Evolutionary conservation across 495 filamentous ascomycete species (phyloP).

Genomic region (Elasticomyces elasticus): DNA sequence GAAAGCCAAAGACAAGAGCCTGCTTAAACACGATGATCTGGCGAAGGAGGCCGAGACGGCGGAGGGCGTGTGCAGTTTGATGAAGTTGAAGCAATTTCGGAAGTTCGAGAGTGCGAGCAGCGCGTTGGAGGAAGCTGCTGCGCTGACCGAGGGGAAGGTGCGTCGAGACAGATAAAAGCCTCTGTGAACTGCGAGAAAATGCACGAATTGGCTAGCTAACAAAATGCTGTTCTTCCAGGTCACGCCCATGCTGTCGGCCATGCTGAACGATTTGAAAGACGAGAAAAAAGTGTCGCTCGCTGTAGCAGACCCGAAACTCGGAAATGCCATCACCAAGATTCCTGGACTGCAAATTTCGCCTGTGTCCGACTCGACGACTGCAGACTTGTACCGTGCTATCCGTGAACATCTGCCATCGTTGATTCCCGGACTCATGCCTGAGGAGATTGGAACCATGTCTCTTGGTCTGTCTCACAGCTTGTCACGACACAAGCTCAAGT

Average conservation of each 20-base stretch:
- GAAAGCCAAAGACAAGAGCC: slow-evolving; percentile 96
- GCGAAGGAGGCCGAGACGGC: slow-evolving; percentile 62
- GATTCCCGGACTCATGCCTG: slow-evolving; percentile 76
- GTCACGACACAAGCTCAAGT: slow-evolving; percentile 97
- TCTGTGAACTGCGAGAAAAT: too few species aligned
- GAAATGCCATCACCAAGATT: slow-evolving; percentile 84
- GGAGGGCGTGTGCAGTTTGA: slow-evolving; percentile 75
- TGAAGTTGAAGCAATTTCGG: slow-evolving; percentile 92
- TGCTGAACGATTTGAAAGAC: slow-evolving; percentile 86
- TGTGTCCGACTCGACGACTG: slow-evolving; percentile 75
- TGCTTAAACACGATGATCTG: slow-evolving; percentile 76
- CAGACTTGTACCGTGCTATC: slow-evolving; percentile 86
- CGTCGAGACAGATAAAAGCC: neutral
- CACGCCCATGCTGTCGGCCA: slow-evolving; percentile 70
- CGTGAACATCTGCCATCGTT: slow-evolving; percentile 80
- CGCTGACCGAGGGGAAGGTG: slow-evolving; percentile 76
- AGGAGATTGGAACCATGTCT: slow-evolving; percentile 83
- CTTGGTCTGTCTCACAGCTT: slow-evolving; percentile 94
- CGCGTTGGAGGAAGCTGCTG: slow-evolving; percentile 79
- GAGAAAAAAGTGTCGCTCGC: slow-evolving; percentile 95
- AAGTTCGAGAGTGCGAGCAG: slow-evolving; percentile 88
- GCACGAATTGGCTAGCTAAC: neutral
- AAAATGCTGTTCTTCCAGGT: slow-evolving; percentile 35
- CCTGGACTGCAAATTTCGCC: slow-evolving; percentile 74
- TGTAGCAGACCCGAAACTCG: slow-evolving; percentile 90